Base-by-base conservation (phyloP, 2,329 filamentous ascomycete genomes). In the Hansfordia pulvinata region DNA sequence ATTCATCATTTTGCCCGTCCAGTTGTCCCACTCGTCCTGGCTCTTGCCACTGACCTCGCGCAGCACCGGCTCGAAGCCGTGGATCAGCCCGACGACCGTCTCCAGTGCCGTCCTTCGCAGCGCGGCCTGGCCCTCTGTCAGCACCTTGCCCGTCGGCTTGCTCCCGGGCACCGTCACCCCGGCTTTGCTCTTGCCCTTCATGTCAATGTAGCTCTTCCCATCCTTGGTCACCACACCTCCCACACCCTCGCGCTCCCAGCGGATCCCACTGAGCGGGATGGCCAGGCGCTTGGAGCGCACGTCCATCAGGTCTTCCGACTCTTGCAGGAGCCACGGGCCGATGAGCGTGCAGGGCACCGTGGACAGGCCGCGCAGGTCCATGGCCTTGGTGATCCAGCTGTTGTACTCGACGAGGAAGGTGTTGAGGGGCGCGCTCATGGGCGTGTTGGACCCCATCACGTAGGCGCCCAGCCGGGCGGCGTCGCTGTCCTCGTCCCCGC, bases 11-110 rank as follows among this genome's bases (percentile, higher is more conserved):
- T 77, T 82, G 20, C 76, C 74, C 55, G 81, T 73, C 86, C 86
- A 94, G 21, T 73, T 63, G 49, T 92, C 81, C 85, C 85, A 94
- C 54, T 94, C 86, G 39, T 93, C 84, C 44, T 81, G 73, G 42
- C 78, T 83, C 60, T 93, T 93, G 10, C 78, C 80, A 43, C 80
- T 92, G 23, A 74, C 72, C 42, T 93, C 80, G 40, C 80, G 71
- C 39, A 94, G 57, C 31, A 90, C 56, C 5, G 83, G 82, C 52
- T 94, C 86, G 41, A 94, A 58, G 35, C 77, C 78, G 47, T 90
- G 82, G 28, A 93, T 82, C 63, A 84, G 69, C 46, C 86, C 79
- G 27, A 92, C 70, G 5, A 86, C 73, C 3, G 79, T 84, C 44
- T 81, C 56, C 30, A 93, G 63, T n/a, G 85, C 84, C 8, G 82